Evolutionary conservation across 2,329 filamentous ascomycete genomes (phyloP), one percentile per base, ranked within the genome.

Genomic region (Claviceps cyperi): DNA sequence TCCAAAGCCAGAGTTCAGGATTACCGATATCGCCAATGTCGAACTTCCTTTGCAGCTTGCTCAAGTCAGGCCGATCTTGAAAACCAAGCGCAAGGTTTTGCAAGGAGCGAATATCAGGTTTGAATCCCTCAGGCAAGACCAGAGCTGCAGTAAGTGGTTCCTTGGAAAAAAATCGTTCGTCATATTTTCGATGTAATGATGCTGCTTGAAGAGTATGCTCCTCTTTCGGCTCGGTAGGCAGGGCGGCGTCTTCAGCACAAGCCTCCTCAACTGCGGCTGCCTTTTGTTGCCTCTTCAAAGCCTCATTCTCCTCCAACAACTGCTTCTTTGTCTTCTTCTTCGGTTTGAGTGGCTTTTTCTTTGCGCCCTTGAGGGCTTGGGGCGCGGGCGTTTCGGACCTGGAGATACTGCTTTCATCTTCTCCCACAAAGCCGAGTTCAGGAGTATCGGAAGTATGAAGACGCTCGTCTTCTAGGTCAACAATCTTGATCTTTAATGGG

Each of bases 261-360:
- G 51, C 59, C n/a, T 50, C 56, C 28, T 55, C 59, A 32, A 55
- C 60, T 63, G 71, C 49, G 61, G 70, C 57, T 67, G 56, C 69
- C 53, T 76, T 72, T 51, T 78, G 74, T 51, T 77, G 71, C 52
- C 72, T 70, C 55, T 80, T 80, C 50, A 79, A 66, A 11, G 76
- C 76, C 58, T 83, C 77, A 19, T 76, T 73, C 60, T 87, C 82
- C 60, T 85, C 81, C 44, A 84, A 76, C 2, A 86, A 63, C 60
- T 89, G 81, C 64, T 86, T 89, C 72, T 89, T 90, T 0, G 83
- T 78, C 65, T 86, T 88, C 70, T 78, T 87, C 70, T 86, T 86
- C 4, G 75, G 56, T 61, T 83, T 84, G 43, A 68, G 32, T 0
- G 57, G 17, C 39, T 73, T 71, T 64, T 81, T 83, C 64, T 77